Evolutionary conservation across 2,329 filamentous ascomycete species (phyloP).

Genomic region (Cordyceps militaris): DNA sequence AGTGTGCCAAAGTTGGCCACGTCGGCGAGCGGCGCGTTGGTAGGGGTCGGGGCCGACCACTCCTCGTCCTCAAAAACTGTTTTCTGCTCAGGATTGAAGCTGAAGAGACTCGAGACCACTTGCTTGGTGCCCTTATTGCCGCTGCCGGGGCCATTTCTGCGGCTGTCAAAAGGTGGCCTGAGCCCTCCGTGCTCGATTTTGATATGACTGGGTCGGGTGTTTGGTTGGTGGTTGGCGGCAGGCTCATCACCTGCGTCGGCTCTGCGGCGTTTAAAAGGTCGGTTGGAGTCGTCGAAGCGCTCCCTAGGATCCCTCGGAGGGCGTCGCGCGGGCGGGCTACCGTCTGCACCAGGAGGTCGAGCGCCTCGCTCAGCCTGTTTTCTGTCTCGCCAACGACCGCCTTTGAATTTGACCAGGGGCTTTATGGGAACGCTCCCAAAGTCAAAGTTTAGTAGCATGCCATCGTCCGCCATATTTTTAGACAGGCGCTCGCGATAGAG

Average conservation of each 20-base stretch:
- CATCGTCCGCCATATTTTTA: constrained; percentile 77
- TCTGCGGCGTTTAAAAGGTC: constrained; percentile 41
- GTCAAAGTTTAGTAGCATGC: constrained; percentile 89
- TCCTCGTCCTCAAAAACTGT: constrained; percentile 50
- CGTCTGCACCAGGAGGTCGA: constrained; percentile 16
- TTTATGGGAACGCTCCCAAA: constrained; percentile 61
- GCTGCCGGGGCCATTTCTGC: constrained; percentile 16
- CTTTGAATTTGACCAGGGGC: constrained; percentile 63
- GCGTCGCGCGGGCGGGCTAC: constrained; percentile 16
- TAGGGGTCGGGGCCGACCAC: constrained; percentile 60
- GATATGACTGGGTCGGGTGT: constrained; percentile 5
- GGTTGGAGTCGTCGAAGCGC: constrained; percentile 22
- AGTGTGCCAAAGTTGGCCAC: constrained; percentile 83
- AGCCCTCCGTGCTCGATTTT: not conserved
- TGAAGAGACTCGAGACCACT: constrained; percentile 86
- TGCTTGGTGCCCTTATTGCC: constrained; percentile 35
- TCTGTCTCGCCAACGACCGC: constrained; percentile 89
- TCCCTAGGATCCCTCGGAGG: constrained; percentile 17
- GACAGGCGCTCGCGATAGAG: not conserved
- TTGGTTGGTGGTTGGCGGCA: constrained; percentile 1
- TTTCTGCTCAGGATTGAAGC: constrained; percentile 72
- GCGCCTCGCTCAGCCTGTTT: constrained; percentile 53
- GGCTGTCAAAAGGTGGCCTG: not conserved
- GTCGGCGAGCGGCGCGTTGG: constrained; percentile 81
- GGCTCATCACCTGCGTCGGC: constrained; percentile 21